Base-by-base conservation (phyloP, 1,139 yeast species). In the Scheffersomyces stambukii region DNA sequence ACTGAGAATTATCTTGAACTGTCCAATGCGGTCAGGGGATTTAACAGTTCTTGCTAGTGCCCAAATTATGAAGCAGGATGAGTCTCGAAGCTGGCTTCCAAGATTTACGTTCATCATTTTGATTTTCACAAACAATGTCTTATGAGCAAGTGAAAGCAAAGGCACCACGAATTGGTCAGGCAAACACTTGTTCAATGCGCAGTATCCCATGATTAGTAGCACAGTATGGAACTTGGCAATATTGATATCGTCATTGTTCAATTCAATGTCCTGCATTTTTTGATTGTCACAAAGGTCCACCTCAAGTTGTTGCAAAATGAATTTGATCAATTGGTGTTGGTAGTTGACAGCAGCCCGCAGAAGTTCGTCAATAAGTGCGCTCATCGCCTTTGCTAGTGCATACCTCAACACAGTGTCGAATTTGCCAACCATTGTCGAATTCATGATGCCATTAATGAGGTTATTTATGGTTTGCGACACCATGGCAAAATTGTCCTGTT, bases 21-120 rank as follows among this genome's bases (percentile, higher is more conserved):
- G 29, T 1, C 42, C 30, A 16, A 8, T 29, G 19, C 57, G 38
- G 1, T 38, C 29, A 8, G 23, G 10, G 0, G 33, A 25, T 13
- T 30, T 40, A 10, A 24, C 36, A 23, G 53, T 52, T 24, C 59
- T 48, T 28, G 57, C 63, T 8, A 70, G 45, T 2, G 71, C 49
- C 73, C 72, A 67, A 6, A 61, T 31, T 3, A 84, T 75, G 48
- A 82, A 89, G 49, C 94, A 83, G 0, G 93, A 77, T 0, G 96
- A 77, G 50, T 89, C 97, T 30, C 95, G 66, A 2, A 89, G 70
- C 41, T 80, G 86, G 2, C 72, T 57, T 1, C 95, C 95, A 8
- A 71, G 48, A 0, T 76, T 61, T 10, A 65, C 57, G 0, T 75
- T 69, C 9, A 75, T 50, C 29, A 69, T 50, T 23, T 57, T 52